Percentiles rank a stretch among this genome's conserved stretches.
Conservation (phyloP, 331 rosid species). For the Pyrus hybrid region DNA sequence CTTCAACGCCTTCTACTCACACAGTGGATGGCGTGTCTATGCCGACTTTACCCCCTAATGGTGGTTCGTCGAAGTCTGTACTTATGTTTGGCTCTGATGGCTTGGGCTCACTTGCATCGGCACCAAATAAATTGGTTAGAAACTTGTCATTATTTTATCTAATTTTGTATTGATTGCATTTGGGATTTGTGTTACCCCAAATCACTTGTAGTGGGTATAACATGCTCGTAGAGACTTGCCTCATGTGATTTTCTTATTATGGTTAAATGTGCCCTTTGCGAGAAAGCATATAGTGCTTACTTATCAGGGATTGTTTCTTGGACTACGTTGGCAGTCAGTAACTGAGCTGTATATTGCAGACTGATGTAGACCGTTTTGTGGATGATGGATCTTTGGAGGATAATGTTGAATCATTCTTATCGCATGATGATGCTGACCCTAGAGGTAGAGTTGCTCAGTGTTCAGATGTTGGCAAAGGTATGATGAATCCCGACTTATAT, state of each 20-base stretch:
- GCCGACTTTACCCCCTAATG: slow-evolving; percentile 44
- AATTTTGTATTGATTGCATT: background rate
- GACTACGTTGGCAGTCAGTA: background rate
- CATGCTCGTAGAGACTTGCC: background rate
- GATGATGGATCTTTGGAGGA: slow-evolving; percentile 56
- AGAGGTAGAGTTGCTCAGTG: slow-evolving; percentile 33
- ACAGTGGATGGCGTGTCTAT: slow-evolving; percentile 37
- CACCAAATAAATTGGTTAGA: slow-evolving; percentile 55
- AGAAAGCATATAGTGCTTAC: background rate
- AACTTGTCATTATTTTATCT: background rate
- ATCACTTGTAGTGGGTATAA: background rate
- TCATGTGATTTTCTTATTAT: background rate
- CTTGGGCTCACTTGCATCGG: slow-evolving; percentile 42
- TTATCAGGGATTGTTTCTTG: background rate
- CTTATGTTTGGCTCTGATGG: slow-evolving; percentile 44
- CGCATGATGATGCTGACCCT: slow-evolving; percentile 36
- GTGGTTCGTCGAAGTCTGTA: slow-evolving; percentile 40
- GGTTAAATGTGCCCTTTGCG: background rate
- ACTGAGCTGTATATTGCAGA: slow-evolving; percentile 29
- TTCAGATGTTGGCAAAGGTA: slow-evolving; percentile 50
- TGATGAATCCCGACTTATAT: background rate
- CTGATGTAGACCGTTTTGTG: slow-evolving; percentile 35
- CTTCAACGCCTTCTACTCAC: slow-evolving; percentile 55
- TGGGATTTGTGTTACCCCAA: background rate
- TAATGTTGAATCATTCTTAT: slow-evolving; percentile 46